Evolutionary conservation across 1,139 yeast species (phyloP).

Genomic region (Blastobotrys persicus): DNA sequence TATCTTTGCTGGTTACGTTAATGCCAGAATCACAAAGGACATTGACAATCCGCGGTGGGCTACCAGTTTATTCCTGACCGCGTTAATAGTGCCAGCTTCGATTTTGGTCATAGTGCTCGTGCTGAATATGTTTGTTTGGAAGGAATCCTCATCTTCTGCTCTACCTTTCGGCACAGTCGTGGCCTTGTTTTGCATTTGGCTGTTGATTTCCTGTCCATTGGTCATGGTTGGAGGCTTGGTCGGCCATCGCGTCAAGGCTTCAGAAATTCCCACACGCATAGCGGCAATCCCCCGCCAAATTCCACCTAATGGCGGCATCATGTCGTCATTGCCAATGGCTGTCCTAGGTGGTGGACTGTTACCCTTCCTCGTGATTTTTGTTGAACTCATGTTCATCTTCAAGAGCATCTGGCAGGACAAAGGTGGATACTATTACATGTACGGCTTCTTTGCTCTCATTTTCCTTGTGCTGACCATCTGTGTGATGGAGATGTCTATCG

Average conservation of each 20-base stretch:
- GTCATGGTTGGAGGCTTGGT: slow-evolving; percentile 67
- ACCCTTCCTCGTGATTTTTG: slow-evolving; percentile 79
- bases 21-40: slow-evolving; percentile 58
- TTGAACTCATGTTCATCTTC: slow-evolving; percentile 71
- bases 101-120: slow-evolving; percentile 53
- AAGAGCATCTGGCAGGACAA: slow-evolving; percentile 79
- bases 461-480: slow-evolving; percentile 58
- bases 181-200: slow-evolving; percentile 55
- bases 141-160: slow-evolving; percentile 71
- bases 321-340: slow-evolving; percentile 34
- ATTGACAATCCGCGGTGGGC: slow-evolving; percentile 28
- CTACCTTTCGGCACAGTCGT: slow-evolving; percentile 73
- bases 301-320: slow-evolving; percentile 40
- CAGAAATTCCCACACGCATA: slow-evolving; percentile 34
- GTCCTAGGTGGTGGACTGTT: slow-evolving; percentile 55
- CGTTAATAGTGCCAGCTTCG: slow-evolving; percentile 52
- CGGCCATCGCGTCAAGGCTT: slow-evolving; percentile 47
- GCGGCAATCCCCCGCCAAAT: slow-evolving; percentile 38
- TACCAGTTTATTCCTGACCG: slow-evolving; percentile 32
- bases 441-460: slow-evolving; percentile 70
- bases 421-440: slow-evolving; percentile 74
- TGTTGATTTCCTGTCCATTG: slow-evolving; percentile 67
- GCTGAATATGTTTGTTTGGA: slow-evolving; percentile 71
- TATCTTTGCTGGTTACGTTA: slow-evolving; percentile 66
- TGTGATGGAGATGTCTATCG: slow-evolving; percentile 70